Percentiles rank a stretch among this genome's conserved stretches.
Conservation (phyloP, 305 asterid species). For the Fraxinus greggii region DNA sequence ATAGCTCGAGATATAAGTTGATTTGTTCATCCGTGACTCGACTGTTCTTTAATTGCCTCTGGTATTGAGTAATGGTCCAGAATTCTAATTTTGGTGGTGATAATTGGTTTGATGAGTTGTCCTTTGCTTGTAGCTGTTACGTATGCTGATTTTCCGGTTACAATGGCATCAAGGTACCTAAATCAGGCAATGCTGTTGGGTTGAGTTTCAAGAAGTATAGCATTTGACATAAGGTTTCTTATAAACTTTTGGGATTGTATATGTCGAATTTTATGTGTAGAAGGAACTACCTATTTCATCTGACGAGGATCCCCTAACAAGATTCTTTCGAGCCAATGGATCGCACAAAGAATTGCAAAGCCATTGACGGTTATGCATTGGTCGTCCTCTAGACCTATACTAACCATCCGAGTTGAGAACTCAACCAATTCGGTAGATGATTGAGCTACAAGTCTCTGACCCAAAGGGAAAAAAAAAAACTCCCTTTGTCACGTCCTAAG, state of each 20-base stretch:
- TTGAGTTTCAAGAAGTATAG: background rate
- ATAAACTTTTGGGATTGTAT: background rate
- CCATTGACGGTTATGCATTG: background rate
- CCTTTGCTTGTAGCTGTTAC: background rate
- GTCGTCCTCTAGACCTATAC: background rate
- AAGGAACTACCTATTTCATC: background rate
- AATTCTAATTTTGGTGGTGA: background rate
- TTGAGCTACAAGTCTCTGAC: background rate
- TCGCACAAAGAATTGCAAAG: background rate
- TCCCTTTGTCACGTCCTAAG: slow-evolving; percentile 20
- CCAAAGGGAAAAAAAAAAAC: slow-evolving; percentile 25
- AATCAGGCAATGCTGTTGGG: background rate
- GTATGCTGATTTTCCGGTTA: background rate
- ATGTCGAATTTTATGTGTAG: background rate
- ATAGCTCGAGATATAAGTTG: background rate
- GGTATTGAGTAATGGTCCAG: background rate
- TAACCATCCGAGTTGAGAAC: background rate
- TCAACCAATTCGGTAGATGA: background rate
- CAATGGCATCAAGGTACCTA: background rate
- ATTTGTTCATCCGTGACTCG: background rate
- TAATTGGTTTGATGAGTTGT: background rate
- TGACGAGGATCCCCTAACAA: background rate
- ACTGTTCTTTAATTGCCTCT: background rate
- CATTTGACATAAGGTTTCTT: background rate
- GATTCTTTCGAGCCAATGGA: background rate